Evolutionary conservation across 345 rosid genomes (phyloP).

Genomic region (Moricandia moricandioides): DNA sequence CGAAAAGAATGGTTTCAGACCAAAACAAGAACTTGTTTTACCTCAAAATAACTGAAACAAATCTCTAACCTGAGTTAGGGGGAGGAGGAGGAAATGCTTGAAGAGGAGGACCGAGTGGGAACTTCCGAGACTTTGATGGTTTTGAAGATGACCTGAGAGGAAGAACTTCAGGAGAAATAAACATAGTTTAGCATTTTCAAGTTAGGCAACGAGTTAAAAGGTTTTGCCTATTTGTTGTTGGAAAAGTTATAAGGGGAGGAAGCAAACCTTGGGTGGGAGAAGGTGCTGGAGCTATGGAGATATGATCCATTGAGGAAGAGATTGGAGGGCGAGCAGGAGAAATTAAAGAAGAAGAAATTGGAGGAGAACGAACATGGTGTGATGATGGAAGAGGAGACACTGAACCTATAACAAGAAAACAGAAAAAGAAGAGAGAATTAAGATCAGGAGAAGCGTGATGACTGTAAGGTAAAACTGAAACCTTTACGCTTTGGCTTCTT

Average conservation of each 20-base stretch:
- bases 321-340: constrained; percentile 37
- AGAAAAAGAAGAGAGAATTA: constrained; percentile 28
- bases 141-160: constrained; percentile 46
- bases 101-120: constrained; percentile 57
- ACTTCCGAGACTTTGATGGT: constrained; percentile 60
- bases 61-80: constrained; percentile 70
- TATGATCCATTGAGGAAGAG: constrained; percentile 38
- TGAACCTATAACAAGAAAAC: constrained; percentile 42
- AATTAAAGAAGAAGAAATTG: constrained; percentile 42
- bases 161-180: constrained; percentile 39
- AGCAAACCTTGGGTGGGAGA: constrained; percentile 45
- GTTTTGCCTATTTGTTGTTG: neutral
- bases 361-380: constrained; percentile 51
- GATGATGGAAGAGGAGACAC: constrained; percentile 45
- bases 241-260: constrained; percentile 28
- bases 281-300: constrained; percentile 56
- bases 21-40: neutral
- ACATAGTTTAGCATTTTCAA: constrained; percentile 26
- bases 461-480: constrained; percentile 13
- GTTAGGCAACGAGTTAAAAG: constrained; percentile 10
- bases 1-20: neutral
- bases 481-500: constrained; percentile 45
- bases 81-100: constrained; percentile 90
- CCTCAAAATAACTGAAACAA: neutral
- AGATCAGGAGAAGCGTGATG: neutral